Conservation (phyloP, 768 basidiomycete species). For the Suillus decipiens region DNA sequence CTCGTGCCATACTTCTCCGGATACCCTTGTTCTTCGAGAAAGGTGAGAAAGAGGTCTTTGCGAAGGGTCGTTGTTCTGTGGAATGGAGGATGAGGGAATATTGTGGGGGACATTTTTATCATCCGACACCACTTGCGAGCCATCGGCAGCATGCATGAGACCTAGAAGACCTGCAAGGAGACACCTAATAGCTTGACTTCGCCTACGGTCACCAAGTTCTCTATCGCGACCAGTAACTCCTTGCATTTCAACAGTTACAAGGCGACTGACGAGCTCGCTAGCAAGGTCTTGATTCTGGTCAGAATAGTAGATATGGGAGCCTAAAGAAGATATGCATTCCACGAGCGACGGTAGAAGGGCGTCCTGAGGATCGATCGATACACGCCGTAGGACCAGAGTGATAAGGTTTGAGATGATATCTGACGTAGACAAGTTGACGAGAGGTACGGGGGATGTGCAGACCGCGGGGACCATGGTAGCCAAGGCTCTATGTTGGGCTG, state of each 20-base stretch:
- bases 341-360: constrained; percentile 66
- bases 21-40: constrained; percentile 65
- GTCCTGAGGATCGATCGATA: constrained; percentile 63
- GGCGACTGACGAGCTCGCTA: constrained; percentile 75
- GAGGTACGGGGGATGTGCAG: constrained; percentile 77
- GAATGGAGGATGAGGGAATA: constrained; percentile 21
- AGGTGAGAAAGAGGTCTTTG: constrained; percentile 36
- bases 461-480: constrained; percentile 81
- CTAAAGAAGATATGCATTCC: constrained; percentile 78
- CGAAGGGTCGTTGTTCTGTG: constrained; percentile 29
- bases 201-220: constrained; percentile 41
- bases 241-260: constrained; percentile 69
- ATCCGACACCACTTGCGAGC: constrained; percentile 30
- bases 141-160: constrained; percentile 64
- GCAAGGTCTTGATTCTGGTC: constrained; percentile 95
- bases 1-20: constrained; percentile 90
- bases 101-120: constrained; percentile 27
- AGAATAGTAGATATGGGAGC: constrained; percentile 91
- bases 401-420: constrained; percentile 83
- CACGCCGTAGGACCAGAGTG: constrained; percentile 69
- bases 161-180: constrained; percentile 71
- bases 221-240: constrained; percentile 48
- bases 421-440: constrained; percentile 89
- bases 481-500: constrained; percentile 58
- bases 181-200: constrained; percentile 68